Evolutionary conservation across 306 rosid species (phyloP), one percentile per base, ranked within the genome.

Genomic region (Elaeagnus macrophylla): DNA sequence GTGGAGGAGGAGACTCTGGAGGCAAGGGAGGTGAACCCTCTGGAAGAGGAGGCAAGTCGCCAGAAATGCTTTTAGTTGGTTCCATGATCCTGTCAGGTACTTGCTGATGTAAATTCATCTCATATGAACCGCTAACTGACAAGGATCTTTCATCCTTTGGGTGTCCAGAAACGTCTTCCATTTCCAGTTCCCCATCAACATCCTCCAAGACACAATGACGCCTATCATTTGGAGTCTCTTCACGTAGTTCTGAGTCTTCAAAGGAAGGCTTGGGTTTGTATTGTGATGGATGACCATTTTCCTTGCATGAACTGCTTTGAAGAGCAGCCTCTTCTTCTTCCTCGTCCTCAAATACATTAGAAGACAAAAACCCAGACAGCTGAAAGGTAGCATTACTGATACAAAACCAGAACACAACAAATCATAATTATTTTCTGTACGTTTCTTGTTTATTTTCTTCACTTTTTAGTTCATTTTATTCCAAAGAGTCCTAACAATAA

Each of bases 81-180:
- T 84, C 85, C 16, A 65, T 14, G 57, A 65, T 57, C 59, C 67
- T 56, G 50, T 77, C 83, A 37, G 75, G 67, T 48, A 65, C 62
- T 64, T 35, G 79, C 59, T 42, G 75, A 40, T 63, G 84, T 56
- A 76, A 53, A 48, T 78, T 84, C 45, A 72, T 53, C 66, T 80
- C 88, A 57, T 64, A 71, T 59, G 75, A 77, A 44, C 63, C 67
- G 65, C 77, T 65, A 7, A 58, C 58, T 13, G 56, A 46, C 68
- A 56, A 47, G 36, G 81, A 64, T 41, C 74, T 84, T 47, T 84
- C 96, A 43, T 93, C 99, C 83, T 82, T 91, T 5, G 67, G 78
- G 61, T 80, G 87, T 58, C 89, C 99, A 54, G 99, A 91, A 55
- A 93, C 99, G 75, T 93, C 99, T 77, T 93, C 99, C 99, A 93